Evolutionary conservation across 345 rosid genomes (phyloP).

Genomic region (Bruguiera parviflora): DNA sequence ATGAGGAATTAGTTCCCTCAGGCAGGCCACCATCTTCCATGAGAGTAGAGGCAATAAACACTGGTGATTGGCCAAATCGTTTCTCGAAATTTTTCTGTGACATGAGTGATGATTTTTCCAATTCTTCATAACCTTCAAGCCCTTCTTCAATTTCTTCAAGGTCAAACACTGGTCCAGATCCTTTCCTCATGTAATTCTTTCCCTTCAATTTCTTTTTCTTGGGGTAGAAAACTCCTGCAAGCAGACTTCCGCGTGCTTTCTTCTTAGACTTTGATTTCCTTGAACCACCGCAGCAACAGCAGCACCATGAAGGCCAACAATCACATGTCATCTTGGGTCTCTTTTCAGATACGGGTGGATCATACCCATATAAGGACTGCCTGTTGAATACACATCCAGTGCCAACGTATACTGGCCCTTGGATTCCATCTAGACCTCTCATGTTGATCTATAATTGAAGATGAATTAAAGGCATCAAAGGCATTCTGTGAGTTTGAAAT

Average conservation of each 20-base stretch:
- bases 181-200: conserved; percentile 63
- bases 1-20: conserved; percentile 69
- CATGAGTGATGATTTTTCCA: conserved; percentile 89
- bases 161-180: conserved; percentile 52
- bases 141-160: conserved; percentile 99
- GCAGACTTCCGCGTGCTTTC: conserved; percentile 53
- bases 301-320: conserved; percentile 94
- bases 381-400: conserved; percentile 95
- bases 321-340: conserved; percentile 96
- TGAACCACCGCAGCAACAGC: conserved; percentile 88
- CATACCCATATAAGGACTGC: conserved; percentile 91
- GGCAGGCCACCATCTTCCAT: conserved; percentile 96
- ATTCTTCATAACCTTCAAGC: conserved; percentile 88
- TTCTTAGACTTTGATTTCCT: conserved; percentile 73
- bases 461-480: background rate
- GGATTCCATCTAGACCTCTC: conserved; percentile 88
- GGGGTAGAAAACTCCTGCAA: conserved; percentile 45
- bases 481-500: background rate
- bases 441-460: conserved; percentile 62
- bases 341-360: conserved; percentile 86
- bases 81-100: conserved; percentile 95
- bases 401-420: conserved; percentile 97
- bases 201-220: conserved; percentile 73
- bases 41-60: conserved; percentile 83
- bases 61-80: conserved; percentile 89